Percentiles rank a stretch among this genome's conserved stretches.
These are phyloP conservation scores for Ophiostoma piceae DNA, from an alignment of 2,329 filamentous ascomycete genomes.

Conservation along the genomic window DNA sequence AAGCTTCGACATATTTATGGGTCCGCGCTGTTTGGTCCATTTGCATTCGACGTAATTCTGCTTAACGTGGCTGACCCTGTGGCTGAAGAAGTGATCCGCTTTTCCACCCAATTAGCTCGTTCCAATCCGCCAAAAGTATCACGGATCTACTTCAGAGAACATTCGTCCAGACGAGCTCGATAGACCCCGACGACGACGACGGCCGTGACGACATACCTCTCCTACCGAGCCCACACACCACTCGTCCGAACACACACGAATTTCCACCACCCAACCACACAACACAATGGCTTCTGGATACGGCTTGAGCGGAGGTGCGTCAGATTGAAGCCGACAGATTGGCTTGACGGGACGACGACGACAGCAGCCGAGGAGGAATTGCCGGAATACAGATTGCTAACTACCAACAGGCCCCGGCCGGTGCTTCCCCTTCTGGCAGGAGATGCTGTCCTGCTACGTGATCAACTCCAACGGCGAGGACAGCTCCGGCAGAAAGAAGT, in stretches of 20 bases:
- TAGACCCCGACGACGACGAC: conserved; percentile 8
- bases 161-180: conserved; percentile 11
- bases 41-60: conserved; percentile 28
- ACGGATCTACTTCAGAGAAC: conserved; percentile 16
- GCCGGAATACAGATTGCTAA: conserved; percentile 17
- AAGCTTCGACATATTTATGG: not conserved
- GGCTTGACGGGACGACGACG: not conserved
- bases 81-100: conserved; percentile 16
- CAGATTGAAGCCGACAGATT: not conserved
- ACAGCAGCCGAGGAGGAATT: not conserved
- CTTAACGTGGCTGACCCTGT: conserved; percentile 27
- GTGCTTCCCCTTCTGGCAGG: conserved; percentile 99
- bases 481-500: conserved; percentile 79
- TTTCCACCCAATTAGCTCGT: conserved; percentile 13
- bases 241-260: conserved; percentile 9
- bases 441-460: conserved; percentile 96
- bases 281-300: conserved; percentile 70
- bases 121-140: conserved; percentile 11
- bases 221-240: not conserved
- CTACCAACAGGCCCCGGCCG: conserved; percentile 54
- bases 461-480: conserved; percentile 81
- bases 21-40: conserved; percentile 20
- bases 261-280: not conserved
- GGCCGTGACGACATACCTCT: not conserved
- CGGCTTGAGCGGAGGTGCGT: conserved; percentile 72